Evolutionary conservation across 495 filamentous ascomycete species (phyloP).

Genomic region (Patellaria atrata): DNA sequence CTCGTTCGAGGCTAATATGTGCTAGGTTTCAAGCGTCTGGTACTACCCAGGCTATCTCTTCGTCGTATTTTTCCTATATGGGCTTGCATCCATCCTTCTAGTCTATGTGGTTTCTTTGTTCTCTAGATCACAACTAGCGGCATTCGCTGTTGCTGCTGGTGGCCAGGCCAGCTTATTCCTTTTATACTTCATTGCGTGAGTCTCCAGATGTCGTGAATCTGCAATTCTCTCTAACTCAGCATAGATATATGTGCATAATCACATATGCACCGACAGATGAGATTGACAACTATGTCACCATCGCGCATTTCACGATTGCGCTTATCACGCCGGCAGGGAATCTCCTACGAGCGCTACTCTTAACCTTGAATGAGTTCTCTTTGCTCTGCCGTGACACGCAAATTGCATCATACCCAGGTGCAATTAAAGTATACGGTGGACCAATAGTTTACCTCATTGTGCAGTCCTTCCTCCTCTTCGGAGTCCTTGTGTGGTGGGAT

Average conservation of each 20-base stretch:
- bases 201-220: background rate
- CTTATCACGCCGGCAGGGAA: constrained; percentile 56
- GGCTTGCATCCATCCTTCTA: constrained; percentile 53
- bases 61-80: constrained; percentile 60
- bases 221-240: background rate
- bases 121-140: constrained; percentile 50
- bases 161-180: constrained; percentile 36
- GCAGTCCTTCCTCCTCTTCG: constrained; percentile 53
- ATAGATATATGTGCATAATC: constrained; percentile 45
- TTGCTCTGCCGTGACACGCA: constrained; percentile 46
- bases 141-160: constrained; percentile 63
- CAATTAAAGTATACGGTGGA: constrained; percentile 58
- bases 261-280: constrained; percentile 50
- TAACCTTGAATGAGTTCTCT: constrained; percentile 66
- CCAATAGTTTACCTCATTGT: constrained; percentile 67
- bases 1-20: constrained; percentile 1
- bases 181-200: constrained; percentile 13
- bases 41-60: constrained; percentile 66
- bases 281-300: constrained; percentile 43
- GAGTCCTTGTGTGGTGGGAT: constrained; percentile 58
- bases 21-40: constrained; percentile 41
- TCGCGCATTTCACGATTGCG: constrained; percentile 56
- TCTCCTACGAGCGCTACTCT: constrained; percentile 52
- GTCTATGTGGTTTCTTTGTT: constrained; percentile 64
- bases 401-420: constrained; percentile 52